Evolutionary conservation across 331 rosid genomes (phyloP).

Genomic region (Dryas integrifolia): DNA sequence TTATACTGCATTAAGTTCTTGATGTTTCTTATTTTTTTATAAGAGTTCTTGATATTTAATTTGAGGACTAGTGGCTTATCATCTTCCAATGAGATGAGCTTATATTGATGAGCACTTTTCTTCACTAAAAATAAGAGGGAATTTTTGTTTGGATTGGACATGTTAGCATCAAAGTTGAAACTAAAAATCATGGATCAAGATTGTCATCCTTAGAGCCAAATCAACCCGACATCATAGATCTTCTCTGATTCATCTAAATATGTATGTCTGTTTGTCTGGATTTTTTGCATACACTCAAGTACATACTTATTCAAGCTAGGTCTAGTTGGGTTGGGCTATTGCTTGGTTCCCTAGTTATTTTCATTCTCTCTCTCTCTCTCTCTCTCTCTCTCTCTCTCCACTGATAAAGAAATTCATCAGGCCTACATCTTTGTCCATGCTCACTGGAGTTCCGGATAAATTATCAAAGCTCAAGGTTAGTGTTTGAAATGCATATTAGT

Average conservation of each 20-base stretch:
- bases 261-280: background rate
- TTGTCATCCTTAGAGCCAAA: conserved; percentile 6
- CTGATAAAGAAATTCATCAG: conserved; percentile 54
- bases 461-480: conserved; percentile 61
- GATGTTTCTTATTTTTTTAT: background rate
- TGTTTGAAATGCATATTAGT: conserved; percentile 26
- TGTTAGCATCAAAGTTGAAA: conserved; percentile 8
- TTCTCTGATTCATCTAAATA: background rate
- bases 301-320: background rate
- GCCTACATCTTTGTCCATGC: conserved; percentile 44
- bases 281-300: background rate
- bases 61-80: background rate
- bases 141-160: conserved; percentile 16
- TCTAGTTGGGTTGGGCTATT: background rate
- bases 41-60: background rate
- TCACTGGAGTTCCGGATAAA: conserved; percentile 45
- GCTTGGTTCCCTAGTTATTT: background rate
- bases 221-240: background rate
- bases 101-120: background rate
- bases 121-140: background rate
- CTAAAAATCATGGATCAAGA: background rate
- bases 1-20: background rate
- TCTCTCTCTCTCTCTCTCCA: conserved; percentile 18
- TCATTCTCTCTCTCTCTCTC: background rate
- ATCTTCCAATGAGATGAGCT: background rate